Conservation (phyloP, 2,329 filamentous ascomycete genomes). For the Davidsoniella eucalypti region DNA sequence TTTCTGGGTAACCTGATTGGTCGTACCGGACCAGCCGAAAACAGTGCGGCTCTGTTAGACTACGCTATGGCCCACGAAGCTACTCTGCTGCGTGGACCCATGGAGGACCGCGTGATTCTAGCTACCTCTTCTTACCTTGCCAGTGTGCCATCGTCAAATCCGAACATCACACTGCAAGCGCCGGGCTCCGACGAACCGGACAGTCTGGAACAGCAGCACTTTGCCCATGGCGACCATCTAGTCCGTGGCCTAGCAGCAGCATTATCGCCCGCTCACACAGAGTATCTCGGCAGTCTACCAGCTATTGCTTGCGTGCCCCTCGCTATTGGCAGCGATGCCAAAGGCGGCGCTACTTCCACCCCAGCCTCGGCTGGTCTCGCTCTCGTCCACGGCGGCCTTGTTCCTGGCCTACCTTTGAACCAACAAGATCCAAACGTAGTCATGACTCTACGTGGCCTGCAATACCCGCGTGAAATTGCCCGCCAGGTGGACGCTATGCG, state of each 20-base stretch:
- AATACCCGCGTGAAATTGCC: slow-evolving; percentile 30
- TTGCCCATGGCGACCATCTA: slow-evolving; percentile 21
- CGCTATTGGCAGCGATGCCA: not conserved
- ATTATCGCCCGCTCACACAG: slow-evolving; percentile 39
- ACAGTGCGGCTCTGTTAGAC: slow-evolving; percentile 62
- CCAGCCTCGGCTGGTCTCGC: slow-evolving; percentile 27
- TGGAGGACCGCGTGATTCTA: slow-evolving; percentile 74
- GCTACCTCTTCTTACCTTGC: slow-evolving; percentile 29
- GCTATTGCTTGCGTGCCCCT: slow-evolving; percentile 51
- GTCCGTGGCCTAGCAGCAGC: slow-evolving; percentile 40
- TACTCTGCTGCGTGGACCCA: slow-evolving; percentile 76
- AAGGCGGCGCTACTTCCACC: slow-evolving; percentile 35
- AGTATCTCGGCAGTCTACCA: slow-evolving; percentile 55
- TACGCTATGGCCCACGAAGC: slow-evolving; percentile 58
- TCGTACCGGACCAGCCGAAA: slow-evolving; percentile 67
- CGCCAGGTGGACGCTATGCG: slow-evolving; percentile 19
- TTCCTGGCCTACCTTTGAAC: slow-evolving; percentile 54
- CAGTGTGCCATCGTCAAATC: slow-evolving; percentile 12
- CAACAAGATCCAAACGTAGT: slow-evolving; percentile 61
- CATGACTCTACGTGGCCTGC: slow-evolving; percentile 83
- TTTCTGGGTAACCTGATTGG: slow-evolving; percentile 65
- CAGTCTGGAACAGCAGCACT: slow-evolving; percentile 16
- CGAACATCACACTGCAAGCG: slow-evolving; percentile 17
- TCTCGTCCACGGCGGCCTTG: slow-evolving; percentile 72
- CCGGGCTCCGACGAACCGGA: slow-evolving; percentile 17